Conservation (phyloP, 2,329 filamentous ascomycete genomes). For the Cladophialophora immunda region DNA sequence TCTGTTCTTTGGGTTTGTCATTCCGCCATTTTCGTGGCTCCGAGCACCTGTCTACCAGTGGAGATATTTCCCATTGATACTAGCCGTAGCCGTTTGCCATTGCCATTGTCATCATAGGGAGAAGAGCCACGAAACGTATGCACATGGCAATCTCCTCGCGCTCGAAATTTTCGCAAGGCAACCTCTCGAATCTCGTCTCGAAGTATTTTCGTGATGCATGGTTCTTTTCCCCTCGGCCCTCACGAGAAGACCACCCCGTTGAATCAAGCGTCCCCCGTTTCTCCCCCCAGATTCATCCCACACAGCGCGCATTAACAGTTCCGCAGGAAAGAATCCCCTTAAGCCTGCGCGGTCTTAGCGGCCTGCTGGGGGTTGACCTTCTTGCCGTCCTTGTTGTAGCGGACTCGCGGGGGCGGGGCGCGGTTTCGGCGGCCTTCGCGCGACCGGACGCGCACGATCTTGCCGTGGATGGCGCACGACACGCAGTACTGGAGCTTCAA, state of each 20-base stretch:
- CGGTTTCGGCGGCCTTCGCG: conserved; percentile 97
- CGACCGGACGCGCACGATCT: conserved; percentile 99
- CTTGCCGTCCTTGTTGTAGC: conserved; percentile 99
- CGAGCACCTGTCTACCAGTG: background rate
- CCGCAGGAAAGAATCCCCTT: conserved; percentile 21
- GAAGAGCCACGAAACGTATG: background rate
- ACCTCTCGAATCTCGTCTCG: background rate
- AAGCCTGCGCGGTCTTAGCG: conserved; percentile 66
- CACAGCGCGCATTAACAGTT: conserved; percentile 9
- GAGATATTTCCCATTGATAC: background rate
- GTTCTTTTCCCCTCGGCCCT: background rate
- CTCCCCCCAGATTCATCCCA: background rate
- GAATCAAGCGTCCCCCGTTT: background rate
- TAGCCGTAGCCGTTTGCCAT: background rate
- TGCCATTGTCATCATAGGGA: background rate
- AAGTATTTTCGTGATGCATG: background rate
- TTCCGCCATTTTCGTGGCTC: background rate
- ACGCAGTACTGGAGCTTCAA: conserved; percentile 99
- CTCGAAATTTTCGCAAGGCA: background rate
- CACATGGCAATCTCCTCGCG: background rate
- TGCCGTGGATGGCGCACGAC: conserved; percentile 99
- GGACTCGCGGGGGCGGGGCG: conserved; percentile 93
- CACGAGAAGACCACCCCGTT: background rate
- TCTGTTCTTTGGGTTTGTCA: conserved; percentile 5
- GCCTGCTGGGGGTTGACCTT: conserved; percentile 88